These are phyloP conservation scores for Suillus brevipes DNA, from an alignment of 768 basidiomycete genomes.

Conservation along the genomic window DNA sequence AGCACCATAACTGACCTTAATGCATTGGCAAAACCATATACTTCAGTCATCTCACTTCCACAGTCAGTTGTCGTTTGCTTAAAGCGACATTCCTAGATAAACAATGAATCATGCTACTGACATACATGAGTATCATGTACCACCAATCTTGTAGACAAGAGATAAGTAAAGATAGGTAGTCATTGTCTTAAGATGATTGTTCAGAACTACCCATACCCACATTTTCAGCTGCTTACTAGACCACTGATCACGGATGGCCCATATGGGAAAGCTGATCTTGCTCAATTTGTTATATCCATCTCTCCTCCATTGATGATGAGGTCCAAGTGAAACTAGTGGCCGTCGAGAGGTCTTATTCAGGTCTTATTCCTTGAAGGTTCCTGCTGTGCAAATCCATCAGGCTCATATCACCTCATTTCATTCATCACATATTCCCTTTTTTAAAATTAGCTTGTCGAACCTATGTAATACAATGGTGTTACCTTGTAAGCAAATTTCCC, in stretches of 20 bases:
- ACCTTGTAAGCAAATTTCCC: constrained; percentile 18
- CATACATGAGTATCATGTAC: neutral
- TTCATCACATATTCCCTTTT: constrained; percentile 15
- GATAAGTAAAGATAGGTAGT: constrained; percentile 32
- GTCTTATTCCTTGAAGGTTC: constrained; percentile 32
- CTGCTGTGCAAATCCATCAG: constrained; percentile 23
- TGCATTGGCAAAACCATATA: constrained; percentile 29
- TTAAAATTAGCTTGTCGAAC: neutral
- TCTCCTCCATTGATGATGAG: constrained; percentile 33
- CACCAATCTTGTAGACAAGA: neutral
- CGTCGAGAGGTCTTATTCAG: constrained; percentile 25
- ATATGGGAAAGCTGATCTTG: constrained; percentile 33
- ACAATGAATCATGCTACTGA: neutral
- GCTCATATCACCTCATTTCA: constrained; percentile 24
- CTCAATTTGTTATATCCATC: constrained; percentile 38
- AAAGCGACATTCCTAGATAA: constrained; percentile 31
- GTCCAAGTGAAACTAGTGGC: constrained; percentile 23
- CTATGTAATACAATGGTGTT: neutral
- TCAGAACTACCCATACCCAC: neutral
- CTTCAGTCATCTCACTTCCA: constrained; percentile 27
- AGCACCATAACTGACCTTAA: constrained; percentile 6
- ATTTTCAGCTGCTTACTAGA: neutral
- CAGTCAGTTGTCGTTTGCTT: constrained; percentile 36
- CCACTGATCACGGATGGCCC: constrained; percentile 27
- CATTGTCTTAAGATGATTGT: constrained; percentile 21